Evolutionary conservation across 306 rosid species (phyloP), one percentile per base, ranked within the genome.

Genomic region (Ormosia emarginata): DNA sequence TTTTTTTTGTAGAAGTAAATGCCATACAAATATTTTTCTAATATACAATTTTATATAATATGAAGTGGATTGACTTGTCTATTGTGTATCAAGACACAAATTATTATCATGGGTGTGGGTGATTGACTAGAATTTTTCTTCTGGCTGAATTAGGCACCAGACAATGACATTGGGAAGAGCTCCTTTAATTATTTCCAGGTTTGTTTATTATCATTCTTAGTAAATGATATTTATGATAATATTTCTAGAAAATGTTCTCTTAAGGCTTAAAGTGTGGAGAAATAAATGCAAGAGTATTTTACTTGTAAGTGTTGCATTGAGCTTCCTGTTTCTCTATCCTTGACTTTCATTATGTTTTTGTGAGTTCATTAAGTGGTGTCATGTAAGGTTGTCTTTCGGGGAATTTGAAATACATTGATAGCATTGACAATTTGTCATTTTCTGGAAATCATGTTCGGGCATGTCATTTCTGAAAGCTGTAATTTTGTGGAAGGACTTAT

Each of bases 141-240:
- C 40, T 87, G 82, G 17, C 64, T 85, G 68, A 78, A 44, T 36
- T 77, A 93, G 98, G 91, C 94, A 30, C 92, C 98, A 14, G 99
- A 93, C 50, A 95, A 95, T 81, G 99, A 95, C 82, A 89, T 95
- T 44, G 99, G 99, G 75, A 95, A 92, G 93, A 95, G 79, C 86
- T 95, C 99, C 43, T 95, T 74, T 74, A 95, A 95, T 66, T 95
- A 93, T 82, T 89, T 88, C 77, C 99, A 95, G 99, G 99, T 95
- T 80, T 57, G 95, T 87, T 77, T 36, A 39, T 15, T 44, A 58
- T 78, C 37, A 46, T 41, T 59, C 67, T 39, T 44, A 55, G 66
- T 59, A 33, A 47, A 50, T 75, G 44, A 58, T 77, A 30, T 71
- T 17, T 53, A 7, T 57, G 52, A 17, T 64, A 18, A 36, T 80